Evolutionary conservation across 2,329 filamentous ascomycete genomes (phyloP).

Genomic region (Boeremia exigua): DNA sequence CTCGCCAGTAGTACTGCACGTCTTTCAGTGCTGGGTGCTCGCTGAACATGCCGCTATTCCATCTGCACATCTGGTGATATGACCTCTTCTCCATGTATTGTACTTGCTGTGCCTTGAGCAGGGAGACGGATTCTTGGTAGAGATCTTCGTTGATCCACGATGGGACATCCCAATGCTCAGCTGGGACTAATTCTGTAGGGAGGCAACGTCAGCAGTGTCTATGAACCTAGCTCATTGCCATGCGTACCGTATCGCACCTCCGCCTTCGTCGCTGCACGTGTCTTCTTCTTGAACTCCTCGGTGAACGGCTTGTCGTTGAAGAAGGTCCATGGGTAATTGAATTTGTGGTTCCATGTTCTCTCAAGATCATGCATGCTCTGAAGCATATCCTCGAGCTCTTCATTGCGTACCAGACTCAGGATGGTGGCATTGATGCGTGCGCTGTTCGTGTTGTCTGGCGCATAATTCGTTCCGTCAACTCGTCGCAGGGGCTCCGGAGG

Average conservation of each 20-base stretch:
- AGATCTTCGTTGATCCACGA: constrained; percentile 91
- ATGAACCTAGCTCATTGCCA: fast-evolving
- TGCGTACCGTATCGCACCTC: constrained; percentile 78
- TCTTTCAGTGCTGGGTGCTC: constrained; percentile 86
- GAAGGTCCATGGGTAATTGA: constrained; percentile 99
- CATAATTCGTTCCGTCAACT: constrained; percentile 74
- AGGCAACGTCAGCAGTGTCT: constrained; percentile 8
- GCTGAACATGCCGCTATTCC: constrained; percentile 99
- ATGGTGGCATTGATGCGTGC: constrained; percentile 93
- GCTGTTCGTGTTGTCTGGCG: constrained; percentile 73
- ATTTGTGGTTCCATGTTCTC: constrained; percentile 95
- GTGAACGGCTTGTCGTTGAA: constrained; percentile 96
- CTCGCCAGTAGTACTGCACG: constrained; percentile 94
- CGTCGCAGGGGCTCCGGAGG: constrained; percentile 78
- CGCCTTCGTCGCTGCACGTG: constrained; percentile 82
- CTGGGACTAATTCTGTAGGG: constrained; percentile 79
- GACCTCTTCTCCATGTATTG: constrained; percentile 89
- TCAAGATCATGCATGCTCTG: constrained; percentile 91
- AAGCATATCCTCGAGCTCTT: constrained; percentile 83
- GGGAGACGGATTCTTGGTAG: constrained; percentile 81
- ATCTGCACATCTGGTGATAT: constrained; percentile 99
- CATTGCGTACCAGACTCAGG: constrained; percentile 88
- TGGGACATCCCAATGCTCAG: constrained; percentile 91
- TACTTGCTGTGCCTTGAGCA: constrained; percentile 82
- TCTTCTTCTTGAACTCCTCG: constrained; percentile 88